Base-by-base conservation (phyloP, 305 asterid genomes). In the Stenogyne calaminthoides region DNA sequence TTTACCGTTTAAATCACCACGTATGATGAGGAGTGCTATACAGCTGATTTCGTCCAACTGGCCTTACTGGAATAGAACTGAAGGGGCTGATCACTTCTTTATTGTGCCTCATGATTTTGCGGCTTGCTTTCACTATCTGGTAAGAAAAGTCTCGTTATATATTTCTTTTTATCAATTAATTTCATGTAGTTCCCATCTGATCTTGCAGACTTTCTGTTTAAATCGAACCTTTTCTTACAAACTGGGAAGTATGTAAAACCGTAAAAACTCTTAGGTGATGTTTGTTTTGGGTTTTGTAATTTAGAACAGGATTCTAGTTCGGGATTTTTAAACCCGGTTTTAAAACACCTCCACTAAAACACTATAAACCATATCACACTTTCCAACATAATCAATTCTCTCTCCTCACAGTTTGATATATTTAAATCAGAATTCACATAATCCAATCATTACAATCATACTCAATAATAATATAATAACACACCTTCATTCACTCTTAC, bases 71-170 rank as follows among this genome's bases (percentile, higher is more conserved):
- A 87, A 87, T 63, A 76, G 84, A 64, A 83, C 90, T 10, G 92
- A 87, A 54, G 92, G 92, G 11, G 90, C 92, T 12, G 92, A 87
- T 80, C 92, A 87, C 78, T 85, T 87, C 83, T 87, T 87, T 74
- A 85, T 87, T 14, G 83, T 76, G 70, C 92, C 89, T 16, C 88
- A 87, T 74, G 89, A 87, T 83, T 85, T 87, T 62, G 90, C 79
- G 7, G 87, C 92, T 0, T 87, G 90, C 79, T 87, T 87, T 76
- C 92, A 87, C 78, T 87, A 87, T 82, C 88, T 57, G 69, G 92
- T 87, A 81, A 75, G 87, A 32, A 25, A 22, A 56, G 7, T 12
- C 51, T 15, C 58, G 1, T 15, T 19, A 18, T 39, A 18, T 56
- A 25, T 36, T 36, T 71, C 57, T 16, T 40, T 57, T 25, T 67